Evolutionary conservation across 768 basidiomycete species (phyloP).

Genomic region (Rhodotorula kratochvilovae): DNA sequence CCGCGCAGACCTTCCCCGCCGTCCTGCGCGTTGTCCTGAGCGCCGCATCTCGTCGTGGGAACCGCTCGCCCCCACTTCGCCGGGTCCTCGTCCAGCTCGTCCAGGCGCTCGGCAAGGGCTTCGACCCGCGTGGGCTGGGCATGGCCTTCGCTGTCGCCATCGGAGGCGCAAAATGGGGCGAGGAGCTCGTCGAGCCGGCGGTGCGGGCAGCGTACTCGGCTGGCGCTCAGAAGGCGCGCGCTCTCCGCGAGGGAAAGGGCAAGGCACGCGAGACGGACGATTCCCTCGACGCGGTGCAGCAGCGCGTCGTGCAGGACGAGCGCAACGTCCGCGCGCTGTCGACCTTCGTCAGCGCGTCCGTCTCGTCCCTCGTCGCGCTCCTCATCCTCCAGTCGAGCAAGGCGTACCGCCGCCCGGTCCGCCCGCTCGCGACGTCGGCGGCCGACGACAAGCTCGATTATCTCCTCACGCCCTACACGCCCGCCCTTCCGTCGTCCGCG

Average conservation of each 20-base stretch:
- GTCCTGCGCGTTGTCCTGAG: constrained; percentile 14
- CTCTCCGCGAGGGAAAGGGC: constrained; percentile 3
- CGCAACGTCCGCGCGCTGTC: constrained; percentile 8
- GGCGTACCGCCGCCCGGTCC: constrained; percentile 1
- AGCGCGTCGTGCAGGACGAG: constrained; percentile 5
- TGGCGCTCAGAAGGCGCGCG: not conserved
- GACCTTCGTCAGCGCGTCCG: constrained; percentile 11
- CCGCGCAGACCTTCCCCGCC: constrained; percentile 11
- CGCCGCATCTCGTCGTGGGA: not conserved
- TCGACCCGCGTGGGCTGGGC: constrained; percentile 12
- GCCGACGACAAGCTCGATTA: constrained; percentile 14
- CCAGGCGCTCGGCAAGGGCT: constrained; percentile 1
- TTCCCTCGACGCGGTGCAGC: not conserved
- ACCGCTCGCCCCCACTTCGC: not conserved
- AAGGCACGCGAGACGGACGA: constrained; percentile 9
- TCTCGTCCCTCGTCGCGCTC: constrained; percentile 28
- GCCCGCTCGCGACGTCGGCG: not conserved
- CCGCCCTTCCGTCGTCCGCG: not conserved
- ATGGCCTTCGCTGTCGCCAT: constrained; percentile 27
- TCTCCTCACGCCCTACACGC: constrained; percentile 16
- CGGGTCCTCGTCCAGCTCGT: not conserved
- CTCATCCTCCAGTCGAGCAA: constrained; percentile 17
- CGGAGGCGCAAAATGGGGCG: constrained; percentile 30
- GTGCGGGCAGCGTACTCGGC: constrained; percentile 2
- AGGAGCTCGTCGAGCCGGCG: constrained; percentile 11